Conservation (phyloP, 176 grass and related monocot genomes). For the Zoysia japonica region DNA sequence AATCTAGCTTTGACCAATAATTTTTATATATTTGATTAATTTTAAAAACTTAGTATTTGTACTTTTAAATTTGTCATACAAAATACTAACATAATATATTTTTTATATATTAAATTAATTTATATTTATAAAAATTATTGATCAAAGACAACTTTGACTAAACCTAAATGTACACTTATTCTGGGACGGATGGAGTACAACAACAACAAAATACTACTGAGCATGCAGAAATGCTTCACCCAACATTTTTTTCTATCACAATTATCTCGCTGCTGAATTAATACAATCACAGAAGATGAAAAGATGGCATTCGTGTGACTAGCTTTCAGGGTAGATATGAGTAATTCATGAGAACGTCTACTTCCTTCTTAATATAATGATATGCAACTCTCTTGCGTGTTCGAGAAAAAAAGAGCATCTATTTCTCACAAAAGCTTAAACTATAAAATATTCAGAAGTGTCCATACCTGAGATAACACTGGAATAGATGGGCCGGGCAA, state of each 20-base stretch:
- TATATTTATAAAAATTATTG: too few relatives aligned
- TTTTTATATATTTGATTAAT: too few relatives aligned
- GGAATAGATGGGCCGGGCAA: slow-evolving; percentile 89
- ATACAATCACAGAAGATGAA: background rate
- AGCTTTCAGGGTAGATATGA: slow-evolving; percentile 4
- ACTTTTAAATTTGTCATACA: too few relatives aligned
- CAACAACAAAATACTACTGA: background rate
- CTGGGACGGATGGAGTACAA: too few relatives aligned
- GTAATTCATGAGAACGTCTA: background rate
- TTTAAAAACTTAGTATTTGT: too few relatives aligned
- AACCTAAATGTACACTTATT: too few relatives aligned
- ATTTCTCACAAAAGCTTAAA: background rate
- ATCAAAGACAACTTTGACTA: too few relatives aligned
- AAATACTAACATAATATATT: too few relatives aligned
- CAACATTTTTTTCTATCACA: slow-evolving; percentile 13
- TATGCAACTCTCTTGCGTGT: too few relatives aligned
- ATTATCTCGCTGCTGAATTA: background rate
- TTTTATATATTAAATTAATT: too few relatives aligned
- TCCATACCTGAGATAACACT: slow-evolving; percentile 76
- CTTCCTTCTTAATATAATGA: too few relatives aligned
- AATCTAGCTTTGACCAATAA: too few relatives aligned
- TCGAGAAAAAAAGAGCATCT: background rate
- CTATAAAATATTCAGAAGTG: slow-evolving; percentile 20
- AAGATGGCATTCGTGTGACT: background rate
- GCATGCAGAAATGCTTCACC: background rate